A percentile compares a stretch with the other conserved stretches of the same genome.
Evolutionary conservation across 177 flowering plant species (phyloP).

Genomic region (Vitis hybrid): DNA sequence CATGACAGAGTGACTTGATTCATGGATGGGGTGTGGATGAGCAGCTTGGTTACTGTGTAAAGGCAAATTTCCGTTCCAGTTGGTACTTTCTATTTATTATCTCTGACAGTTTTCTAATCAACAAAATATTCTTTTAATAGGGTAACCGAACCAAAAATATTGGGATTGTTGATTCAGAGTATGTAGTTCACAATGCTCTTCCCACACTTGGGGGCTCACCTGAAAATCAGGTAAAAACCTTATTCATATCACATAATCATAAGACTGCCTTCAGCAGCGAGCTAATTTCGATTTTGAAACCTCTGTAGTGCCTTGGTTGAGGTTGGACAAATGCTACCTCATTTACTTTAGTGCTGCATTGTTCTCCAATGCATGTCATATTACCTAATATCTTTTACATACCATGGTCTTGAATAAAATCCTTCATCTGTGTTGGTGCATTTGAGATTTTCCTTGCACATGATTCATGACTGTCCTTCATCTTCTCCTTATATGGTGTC

Average conservation of each 20-base stretch:
- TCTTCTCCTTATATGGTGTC: too few relatives aligned
- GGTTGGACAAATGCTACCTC: too few relatives aligned
- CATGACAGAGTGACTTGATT: conserved; percentile 42
- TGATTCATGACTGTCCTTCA: too few relatives aligned
- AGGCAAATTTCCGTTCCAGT: conserved; percentile 19
- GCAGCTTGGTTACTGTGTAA: conserved; percentile 47
- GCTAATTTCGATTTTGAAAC: not conserved
- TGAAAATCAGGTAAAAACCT: conserved; percentile 20
- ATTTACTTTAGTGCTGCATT: too few relatives aligned
- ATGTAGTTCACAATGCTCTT: conserved; percentile 42
- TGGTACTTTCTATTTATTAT: not conserved
- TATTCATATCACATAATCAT: not conserved
- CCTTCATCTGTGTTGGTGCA: too few relatives aligned
- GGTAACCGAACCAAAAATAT: conserved; percentile 40
- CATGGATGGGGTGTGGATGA: conserved; percentile 53
- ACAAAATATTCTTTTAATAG: conserved; percentile 16
- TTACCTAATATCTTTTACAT: too few relatives aligned
- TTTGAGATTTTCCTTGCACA: too few relatives aligned
- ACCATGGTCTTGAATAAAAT: too few relatives aligned
- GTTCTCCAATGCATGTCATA: too few relatives aligned
- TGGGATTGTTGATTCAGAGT: conserved; percentile 50
- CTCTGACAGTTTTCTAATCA: not conserved
- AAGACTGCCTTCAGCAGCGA: not conserved
- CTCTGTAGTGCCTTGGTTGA: not conserved
- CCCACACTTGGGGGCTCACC: conserved; percentile 39